These are phyloP conservation scores for Hymenoscyphus occultus DNA, from an alignment of 2,329 filamentous ascomycete genomes.

Conservation along the genomic window DNA sequence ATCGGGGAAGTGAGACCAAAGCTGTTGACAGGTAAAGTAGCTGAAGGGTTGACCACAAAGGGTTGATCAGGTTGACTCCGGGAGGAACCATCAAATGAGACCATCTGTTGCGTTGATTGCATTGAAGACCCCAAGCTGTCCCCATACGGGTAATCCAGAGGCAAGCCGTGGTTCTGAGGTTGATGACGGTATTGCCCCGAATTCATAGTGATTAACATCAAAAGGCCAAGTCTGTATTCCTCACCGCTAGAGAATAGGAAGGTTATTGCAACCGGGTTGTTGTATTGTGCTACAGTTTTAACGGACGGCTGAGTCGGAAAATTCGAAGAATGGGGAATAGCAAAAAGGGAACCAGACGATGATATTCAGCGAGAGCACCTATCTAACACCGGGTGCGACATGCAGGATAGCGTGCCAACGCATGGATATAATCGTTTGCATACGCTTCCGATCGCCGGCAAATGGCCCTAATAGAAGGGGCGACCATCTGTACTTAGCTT, in stretches of 20 bases:
- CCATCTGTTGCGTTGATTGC: conserved; percentile 25
- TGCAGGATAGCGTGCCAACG: conserved; percentile 35
- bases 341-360: conserved; percentile 34
- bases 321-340: conserved; percentile 32
- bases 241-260: conserved; percentile 23
- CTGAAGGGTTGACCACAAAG: conserved; percentile 24
- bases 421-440: conserved; percentile 29
- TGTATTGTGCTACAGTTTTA: conserved; percentile 31
- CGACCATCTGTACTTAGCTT: conserved; percentile 19
- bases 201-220: conserved; percentile 30
- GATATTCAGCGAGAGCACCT: conserved; percentile 33
- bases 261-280: conserved; percentile 29
- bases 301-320: conserved; percentile 29
- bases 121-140: conserved; percentile 19
- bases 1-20: conserved; percentile 24
- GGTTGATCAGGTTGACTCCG: conserved; percentile 25
- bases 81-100: conserved; percentile 31
- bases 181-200: conserved; percentile 26
- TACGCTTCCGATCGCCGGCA: conserved; percentile 26
- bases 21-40: conserved; percentile 18
- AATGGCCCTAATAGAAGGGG: conserved; percentile 22
- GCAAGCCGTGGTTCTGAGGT: conserved; percentile 25
- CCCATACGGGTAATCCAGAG: conserved; percentile 25
- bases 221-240: conserved; percentile 21
- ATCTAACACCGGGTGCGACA: conserved; percentile 16